These are phyloP conservation scores for Hylodesmum podocarpum DNA, from an alignment of 306 rosid genomes.

Conservation along the genomic window DNA sequence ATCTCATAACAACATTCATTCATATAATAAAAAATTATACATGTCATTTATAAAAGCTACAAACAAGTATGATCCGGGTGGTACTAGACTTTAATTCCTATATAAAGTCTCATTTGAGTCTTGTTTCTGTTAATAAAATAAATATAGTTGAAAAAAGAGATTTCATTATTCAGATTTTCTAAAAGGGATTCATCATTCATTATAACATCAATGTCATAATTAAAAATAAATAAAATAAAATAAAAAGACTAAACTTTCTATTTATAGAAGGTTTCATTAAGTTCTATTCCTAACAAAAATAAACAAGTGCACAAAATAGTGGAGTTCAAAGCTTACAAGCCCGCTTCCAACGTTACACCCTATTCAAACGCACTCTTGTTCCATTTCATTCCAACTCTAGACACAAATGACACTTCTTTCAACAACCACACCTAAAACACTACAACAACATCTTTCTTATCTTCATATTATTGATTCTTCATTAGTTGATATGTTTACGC, in stretches of 20 bases:
- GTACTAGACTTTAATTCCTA: too few species aligned
- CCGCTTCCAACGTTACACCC: conserved; percentile 43
- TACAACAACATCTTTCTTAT: background rate
- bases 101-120: too few species aligned
- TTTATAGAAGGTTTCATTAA: background rate
- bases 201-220: too few species aligned
- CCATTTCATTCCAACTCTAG: background rate
- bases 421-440: background rate
- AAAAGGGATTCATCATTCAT: too few species aligned
- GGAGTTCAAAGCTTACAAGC: conserved; percentile 17
- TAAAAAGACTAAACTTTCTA: too few species aligned
- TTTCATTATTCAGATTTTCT: too few species aligned
- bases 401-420: background rate
- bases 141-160: too few species aligned
- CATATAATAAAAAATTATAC: background rate
- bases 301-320: conserved; percentile 1
- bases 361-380: conserved; percentile 30
- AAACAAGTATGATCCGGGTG: too few species aligned
- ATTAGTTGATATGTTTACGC: background rate
- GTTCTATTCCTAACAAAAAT: background rate
- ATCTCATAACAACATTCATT: background rate
- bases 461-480: too few species aligned
- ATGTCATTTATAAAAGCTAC: background rate
- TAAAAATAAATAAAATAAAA: too few species aligned
- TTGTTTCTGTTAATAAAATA: too few species aligned